Evolutionary conservation across 164 flowering plant species (phyloP).

Genomic region (Houttuynia cordata): DNA sequence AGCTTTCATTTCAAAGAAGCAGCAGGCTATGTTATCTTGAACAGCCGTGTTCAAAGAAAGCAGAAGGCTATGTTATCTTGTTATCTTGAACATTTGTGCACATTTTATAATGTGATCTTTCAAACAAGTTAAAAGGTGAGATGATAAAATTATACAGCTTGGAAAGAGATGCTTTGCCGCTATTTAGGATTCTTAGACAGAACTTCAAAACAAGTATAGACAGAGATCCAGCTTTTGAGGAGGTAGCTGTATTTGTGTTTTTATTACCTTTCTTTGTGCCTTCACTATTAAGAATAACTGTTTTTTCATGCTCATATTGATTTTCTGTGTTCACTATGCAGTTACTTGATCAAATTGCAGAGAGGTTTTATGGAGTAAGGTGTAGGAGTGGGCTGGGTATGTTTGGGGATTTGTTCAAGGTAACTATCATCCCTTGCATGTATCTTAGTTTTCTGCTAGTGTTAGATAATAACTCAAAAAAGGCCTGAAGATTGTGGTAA

Average conservation of each 20-base stretch:
- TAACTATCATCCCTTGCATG: constrained; percentile 7
- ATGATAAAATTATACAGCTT: constrained; percentile 34
- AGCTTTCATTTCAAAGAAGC: no score
- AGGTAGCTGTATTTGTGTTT: constrained; percentile 28
- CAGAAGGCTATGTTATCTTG: not conserved
- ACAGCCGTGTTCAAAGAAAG: no score
- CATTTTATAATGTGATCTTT: no score
- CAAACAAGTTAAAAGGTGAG: not conserved
- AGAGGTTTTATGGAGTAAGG: constrained; percentile 68
- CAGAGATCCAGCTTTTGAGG: constrained; percentile 62
- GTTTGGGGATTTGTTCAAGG: constrained; percentile 88
- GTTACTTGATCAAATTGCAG: constrained; percentile 80
- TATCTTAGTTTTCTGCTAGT: no score
- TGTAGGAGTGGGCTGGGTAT: constrained; percentile 74
- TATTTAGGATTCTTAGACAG: constrained; percentile 65
- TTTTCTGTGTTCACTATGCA: constrained; percentile 14
- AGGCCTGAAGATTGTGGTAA: no score
- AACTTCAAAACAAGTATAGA: constrained; percentile 60
- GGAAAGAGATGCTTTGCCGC: constrained; percentile 93
- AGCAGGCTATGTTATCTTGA: no score
- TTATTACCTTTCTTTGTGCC: not conserved
- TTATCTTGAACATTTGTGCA: not conserved
- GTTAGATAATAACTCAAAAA: no score
- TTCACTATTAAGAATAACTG: not conserved
- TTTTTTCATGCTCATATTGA: not conserved